These are phyloP conservation scores for Malus domestica DNA, from an alignment of 306 rosid species.

Conservation along the genomic window ASM211411v1 NC_041800.1:20593233-20593732, in stretches of 20 bases:
- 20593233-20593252: slow-evolving; percentile 50
- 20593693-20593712: slow-evolving; percentile 86
- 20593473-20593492: slow-evolving; percentile 78
- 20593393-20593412: slow-evolving; percentile 64
- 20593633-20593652: slow-evolving; percentile 34
- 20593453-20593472: slow-evolving; percentile 65
- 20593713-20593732: slow-evolving; percentile 79
- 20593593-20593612: slow-evolving; percentile 70
- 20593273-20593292: slow-evolving; percentile 41
- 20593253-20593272: slow-evolving; percentile 43
- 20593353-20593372: slow-evolving; percentile 56
- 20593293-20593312: slow-evolving; percentile 75
- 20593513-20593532: slow-evolving; percentile 43
- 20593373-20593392: slow-evolving; percentile 64
- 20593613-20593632: slow-evolving; percentile 49
- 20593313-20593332: slow-evolving; percentile 64
- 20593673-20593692: slow-evolving; percentile 50
- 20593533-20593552: slow-evolving; percentile 34
- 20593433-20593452: slow-evolving; percentile 58
- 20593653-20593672: slow-evolving; percentile 52
- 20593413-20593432: slow-evolving; percentile 63
- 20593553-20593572: slow-evolving; percentile 58
- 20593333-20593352: slow-evolving; percentile 34
- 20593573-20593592: slow-evolving; percentile 84
- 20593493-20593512: slow-evolving; percentile 63